Conservation (phyloP, 2,329 filamentous ascomycete species). For the Colletotrichum brevisporum region DNA sequence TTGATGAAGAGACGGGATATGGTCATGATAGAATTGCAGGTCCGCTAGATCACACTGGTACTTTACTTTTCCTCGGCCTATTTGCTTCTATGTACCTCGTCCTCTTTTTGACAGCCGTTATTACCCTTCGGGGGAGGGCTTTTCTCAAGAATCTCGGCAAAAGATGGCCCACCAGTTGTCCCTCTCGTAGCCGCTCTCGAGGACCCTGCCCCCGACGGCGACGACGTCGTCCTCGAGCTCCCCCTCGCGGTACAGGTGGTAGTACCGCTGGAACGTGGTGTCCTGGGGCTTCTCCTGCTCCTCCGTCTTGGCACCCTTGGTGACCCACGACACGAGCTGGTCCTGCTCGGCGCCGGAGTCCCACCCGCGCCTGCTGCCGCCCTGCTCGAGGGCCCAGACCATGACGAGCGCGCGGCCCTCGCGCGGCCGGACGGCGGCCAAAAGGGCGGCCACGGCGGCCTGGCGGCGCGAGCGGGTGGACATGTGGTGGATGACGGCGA, state of each 20-base stretch:
- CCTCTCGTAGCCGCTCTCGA: conserved; percentile 91
- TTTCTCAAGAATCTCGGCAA: conserved; percentile 42
- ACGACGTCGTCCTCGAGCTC: conserved; percentile 87
- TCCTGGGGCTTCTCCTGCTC: conserved; percentile 26
- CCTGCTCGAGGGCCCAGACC: conserved; percentile 97
- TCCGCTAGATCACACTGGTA: conserved; percentile 28
- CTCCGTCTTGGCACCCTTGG: conserved; percentile 57
- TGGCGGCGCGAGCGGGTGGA: conserved; percentile 82
- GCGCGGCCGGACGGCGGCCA: conserved; percentile 72
- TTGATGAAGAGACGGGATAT: conserved; percentile 38
- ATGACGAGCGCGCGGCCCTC: conserved; percentile 85
- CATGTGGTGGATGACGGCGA: conserved; percentile 95
- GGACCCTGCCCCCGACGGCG: conserved; percentile 80
- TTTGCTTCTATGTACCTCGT: not conserved
- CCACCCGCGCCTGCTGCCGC: conserved; percentile 88
- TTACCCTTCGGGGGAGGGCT: not conserved
- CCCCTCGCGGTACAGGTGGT: conserved; percentile 89
- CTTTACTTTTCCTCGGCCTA: not conserved
- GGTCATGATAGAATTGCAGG: conserved; percentile 41
- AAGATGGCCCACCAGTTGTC: conserved; percentile 98
- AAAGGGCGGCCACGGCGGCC: conserved; percentile 78
- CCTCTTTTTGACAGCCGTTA: not conserved
- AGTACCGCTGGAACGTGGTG: conserved; percentile 86
- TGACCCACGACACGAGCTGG: conserved; percentile 95
- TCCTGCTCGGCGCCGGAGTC: conserved; percentile 87